phyloP scores from a whole-genome alignment of 345 rosid species.

The Salix suchowensis region DNA sequence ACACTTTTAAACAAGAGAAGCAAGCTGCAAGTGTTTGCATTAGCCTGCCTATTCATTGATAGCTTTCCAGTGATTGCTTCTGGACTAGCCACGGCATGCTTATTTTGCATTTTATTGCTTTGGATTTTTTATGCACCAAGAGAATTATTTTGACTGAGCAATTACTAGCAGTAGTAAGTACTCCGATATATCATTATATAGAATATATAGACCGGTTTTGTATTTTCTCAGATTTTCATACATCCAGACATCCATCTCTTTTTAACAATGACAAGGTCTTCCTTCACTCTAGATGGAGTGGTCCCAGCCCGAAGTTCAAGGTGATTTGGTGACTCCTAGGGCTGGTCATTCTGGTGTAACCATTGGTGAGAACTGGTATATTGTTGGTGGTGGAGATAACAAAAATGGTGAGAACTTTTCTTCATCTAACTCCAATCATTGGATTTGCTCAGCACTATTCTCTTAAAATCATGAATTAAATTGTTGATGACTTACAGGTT shows the following conservation, averaged over 20 bases:
- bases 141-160: background rate
- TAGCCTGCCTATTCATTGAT: background rate
- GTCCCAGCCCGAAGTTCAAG: slow-evolving; percentile 83
- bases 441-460: background rate
- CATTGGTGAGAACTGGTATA: slow-evolving; percentile 79
- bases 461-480: background rate
- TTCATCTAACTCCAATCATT: slow-evolving; percentile 4
- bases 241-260: background rate
- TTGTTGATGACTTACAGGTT: slow-evolving; percentile 41
- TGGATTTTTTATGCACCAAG: background rate
- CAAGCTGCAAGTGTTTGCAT: background rate
- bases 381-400: slow-evolving; percentile 98
- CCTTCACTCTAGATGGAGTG: slow-evolving; percentile 73
- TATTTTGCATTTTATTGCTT: background rate
- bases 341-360: slow-evolving; percentile 90
- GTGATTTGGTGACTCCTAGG: slow-evolving; percentile 66
- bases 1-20: background rate
- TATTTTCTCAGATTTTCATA: background rate
- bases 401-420: slow-evolving; percentile 51
- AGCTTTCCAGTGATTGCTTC: background rate
- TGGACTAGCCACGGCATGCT: background rate
- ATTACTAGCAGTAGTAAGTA: background rate
- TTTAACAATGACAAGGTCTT: slow-evolving; percentile 4
- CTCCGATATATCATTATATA: background rate
- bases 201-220: background rate